A percentile compares a stretch with the other conserved stretches of the same genome.
These are phyloP conservation scores for Hansenula sp. DNA, from an alignment of 1,139 yeast species.

Conservation along the genomic window DNA sequence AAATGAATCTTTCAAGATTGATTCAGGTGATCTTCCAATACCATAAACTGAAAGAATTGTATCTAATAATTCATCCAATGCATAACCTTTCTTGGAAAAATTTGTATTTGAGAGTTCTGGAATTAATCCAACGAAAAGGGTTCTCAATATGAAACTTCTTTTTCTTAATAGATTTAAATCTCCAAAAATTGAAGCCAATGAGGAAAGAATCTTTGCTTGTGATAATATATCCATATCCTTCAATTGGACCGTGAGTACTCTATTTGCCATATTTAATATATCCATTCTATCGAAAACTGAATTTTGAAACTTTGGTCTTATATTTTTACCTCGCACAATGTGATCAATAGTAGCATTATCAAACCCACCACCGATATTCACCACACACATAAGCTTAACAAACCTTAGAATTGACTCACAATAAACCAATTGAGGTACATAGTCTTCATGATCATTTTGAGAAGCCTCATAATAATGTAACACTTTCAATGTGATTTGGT, in stretches of 20 bases:
- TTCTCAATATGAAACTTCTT: slow-evolving; percentile 63
- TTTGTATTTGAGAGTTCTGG: slow-evolving; percentile 32
- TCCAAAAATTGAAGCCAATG: slow-evolving; percentile 62
- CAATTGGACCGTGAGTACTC: slow-evolving; percentile 34
- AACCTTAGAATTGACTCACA: slow-evolving; percentile 68
- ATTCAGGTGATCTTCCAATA: slow-evolving; percentile 27
- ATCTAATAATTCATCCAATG: slow-evolving; percentile 34
- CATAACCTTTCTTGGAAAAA: slow-evolving; percentile 10
- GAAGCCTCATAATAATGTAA: slow-evolving; percentile 58
- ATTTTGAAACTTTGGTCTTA: slow-evolving; percentile 21
- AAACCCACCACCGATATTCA: slow-evolving; percentile 49
- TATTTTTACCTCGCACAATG: slow-evolving; percentile 31
- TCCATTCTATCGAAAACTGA: slow-evolving; percentile 32
- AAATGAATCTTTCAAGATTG: slow-evolving; percentile 17
- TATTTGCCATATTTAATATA: slow-evolving; percentile 48
- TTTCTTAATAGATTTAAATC: slow-evolving; percentile 63
- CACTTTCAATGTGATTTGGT: slow-evolving; percentile 44
- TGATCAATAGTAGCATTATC: slow-evolving; percentile 37
- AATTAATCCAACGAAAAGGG: slow-evolving; percentile 47
- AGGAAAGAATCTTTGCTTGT: slow-evolving; percentile 58
- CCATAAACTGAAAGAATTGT: slow-evolving; percentile 40
- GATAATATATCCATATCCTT: slow-evolving; percentile 42
- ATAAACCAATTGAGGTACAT: slow-evolving; percentile 78
- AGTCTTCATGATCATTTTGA: slow-evolving; percentile 59
- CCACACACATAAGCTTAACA: slow-evolving; percentile 54